These are phyloP conservation scores for Silene latifolia DNA, from an alignment of 148 eudicot species.

Conservation along the genomic window DNA sequence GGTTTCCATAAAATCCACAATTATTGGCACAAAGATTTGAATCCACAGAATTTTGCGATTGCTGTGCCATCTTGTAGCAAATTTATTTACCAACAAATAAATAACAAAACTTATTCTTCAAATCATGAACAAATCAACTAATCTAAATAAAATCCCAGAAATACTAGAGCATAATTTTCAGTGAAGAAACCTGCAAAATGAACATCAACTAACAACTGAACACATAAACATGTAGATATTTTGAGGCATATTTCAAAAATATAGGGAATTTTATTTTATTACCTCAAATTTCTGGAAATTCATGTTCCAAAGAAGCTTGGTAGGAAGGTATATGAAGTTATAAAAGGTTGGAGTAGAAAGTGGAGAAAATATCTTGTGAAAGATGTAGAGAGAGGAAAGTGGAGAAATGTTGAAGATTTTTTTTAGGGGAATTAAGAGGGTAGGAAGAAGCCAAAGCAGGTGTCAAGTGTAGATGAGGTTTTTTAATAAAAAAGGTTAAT, in stretches of 20 bases:
- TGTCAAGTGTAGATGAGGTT: not conserved
- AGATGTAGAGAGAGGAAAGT: not conserved
- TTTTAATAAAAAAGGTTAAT: slow-evolving; percentile 4
- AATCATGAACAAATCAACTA: slow-evolving; percentile 4
- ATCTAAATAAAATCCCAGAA: slow-evolving; percentile 8
- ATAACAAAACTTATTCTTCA: not conserved
- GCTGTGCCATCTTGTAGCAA: slow-evolving; percentile 20
- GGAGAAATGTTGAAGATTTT: not conserved
- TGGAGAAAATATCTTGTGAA: not conserved
- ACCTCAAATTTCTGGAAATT: not conserved
- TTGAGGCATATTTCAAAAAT: not conserved
- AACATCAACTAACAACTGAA: not conserved
- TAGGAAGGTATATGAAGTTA: not conserved
- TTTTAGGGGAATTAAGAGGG: too few species aligned
- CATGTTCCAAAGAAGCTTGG: not conserved
- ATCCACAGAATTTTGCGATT: slow-evolving; percentile 26
- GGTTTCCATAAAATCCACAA: slow-evolving; percentile 43
- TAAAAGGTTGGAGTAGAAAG: not conserved
- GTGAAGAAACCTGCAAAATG: slow-evolving; percentile 14
- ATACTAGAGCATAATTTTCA: not conserved
- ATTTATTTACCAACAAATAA: not conserved
- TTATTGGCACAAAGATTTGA: slow-evolving; percentile 38
- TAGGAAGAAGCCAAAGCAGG: not conserved
- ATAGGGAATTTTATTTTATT: not conserved
- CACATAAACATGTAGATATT: slow-evolving; percentile 9